phyloP scores from a whole-genome alignment of 2,329 filamentous ascomycete species.

The Nothophaeocryptopus gaeumannii region DNA sequence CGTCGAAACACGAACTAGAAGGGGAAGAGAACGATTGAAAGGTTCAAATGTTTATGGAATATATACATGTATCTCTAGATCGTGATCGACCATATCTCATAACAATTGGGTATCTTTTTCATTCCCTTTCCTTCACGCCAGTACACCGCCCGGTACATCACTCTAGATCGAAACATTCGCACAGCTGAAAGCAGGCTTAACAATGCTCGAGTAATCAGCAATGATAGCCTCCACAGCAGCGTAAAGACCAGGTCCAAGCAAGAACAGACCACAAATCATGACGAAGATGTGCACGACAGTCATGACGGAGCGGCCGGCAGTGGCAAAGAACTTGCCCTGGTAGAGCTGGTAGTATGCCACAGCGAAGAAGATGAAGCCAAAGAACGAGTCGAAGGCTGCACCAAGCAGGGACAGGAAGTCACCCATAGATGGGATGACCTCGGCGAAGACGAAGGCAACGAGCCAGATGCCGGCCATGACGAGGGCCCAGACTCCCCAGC shows the following conservation, averaged over 20 bases:
- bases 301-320: slow-evolving; percentile 39
- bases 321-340: slow-evolving; percentile 39
- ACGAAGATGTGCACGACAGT: slow-evolving; percentile 48
- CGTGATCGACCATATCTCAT: no score
- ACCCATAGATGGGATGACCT: slow-evolving; percentile 51
- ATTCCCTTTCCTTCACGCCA: no score
- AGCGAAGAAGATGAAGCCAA: slow-evolving; percentile 53
- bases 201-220: slow-evolving; percentile 46
- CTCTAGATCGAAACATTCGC: slow-evolving; percentile 47
- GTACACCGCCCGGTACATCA: no score
- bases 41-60: no score
- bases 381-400: slow-evolving; percentile 51
- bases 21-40: no score
- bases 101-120: no score
- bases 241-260: slow-evolving; percentile 53
- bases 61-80: no score
- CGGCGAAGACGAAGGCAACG: slow-evolving; percentile 48
- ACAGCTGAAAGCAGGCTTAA: slow-evolving; percentile 51
- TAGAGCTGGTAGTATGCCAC: slow-evolving; percentile 50
- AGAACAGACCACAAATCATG: slow-evolving; percentile 46
- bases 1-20: no score
- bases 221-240: slow-evolving; percentile 54
- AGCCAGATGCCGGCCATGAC: slow-evolving; percentile 46
- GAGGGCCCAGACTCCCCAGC: slow-evolving; percentile 46
- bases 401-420: slow-evolving; percentile 50